These are phyloP conservation scores for Aurifilum marmelostoma DNA, from an alignment of 2,329 filamentous ascomycete genomes.

Conservation along the genomic window DNA sequence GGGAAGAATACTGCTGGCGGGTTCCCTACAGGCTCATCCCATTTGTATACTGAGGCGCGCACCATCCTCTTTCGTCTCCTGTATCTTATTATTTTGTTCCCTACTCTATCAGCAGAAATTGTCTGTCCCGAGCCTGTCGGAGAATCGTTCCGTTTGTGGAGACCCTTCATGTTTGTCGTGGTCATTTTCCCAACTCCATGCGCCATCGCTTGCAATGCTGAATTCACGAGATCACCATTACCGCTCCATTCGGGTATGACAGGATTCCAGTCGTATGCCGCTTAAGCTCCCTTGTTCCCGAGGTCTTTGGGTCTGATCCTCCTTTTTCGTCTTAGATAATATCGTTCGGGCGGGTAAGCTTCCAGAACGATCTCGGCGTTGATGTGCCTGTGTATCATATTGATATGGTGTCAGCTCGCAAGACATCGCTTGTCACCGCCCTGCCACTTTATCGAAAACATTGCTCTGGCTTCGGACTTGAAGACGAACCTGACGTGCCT, in stretches of 20 bases:
- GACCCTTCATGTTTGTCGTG: background rate
- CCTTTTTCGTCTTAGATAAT: conserved; percentile 3
- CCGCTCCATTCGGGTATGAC: background rate
- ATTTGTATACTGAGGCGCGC: conserved; percentile 17
- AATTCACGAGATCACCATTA: background rate
- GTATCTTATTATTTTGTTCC: background rate
- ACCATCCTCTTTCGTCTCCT: background rate
- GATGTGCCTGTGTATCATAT: conserved; percentile 10
- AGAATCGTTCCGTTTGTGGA: too few species aligned
- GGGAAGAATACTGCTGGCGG: conserved; percentile 24
- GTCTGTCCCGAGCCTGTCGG: background rate
- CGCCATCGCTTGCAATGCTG: background rate
- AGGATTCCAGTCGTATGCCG: background rate
- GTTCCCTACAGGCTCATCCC: conserved; percentile 26
- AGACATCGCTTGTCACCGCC: background rate
- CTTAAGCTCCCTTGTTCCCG: background rate
- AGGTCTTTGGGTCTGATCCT: background rate
- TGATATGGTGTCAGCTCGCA: background rate
- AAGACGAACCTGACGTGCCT: background rate
- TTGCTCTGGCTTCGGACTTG: too few species aligned
- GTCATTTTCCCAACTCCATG: background rate
- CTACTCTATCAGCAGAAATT: too few species aligned
- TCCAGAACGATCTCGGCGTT: conserved; percentile 25
- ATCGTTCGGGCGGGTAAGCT: conserved; percentile 18
- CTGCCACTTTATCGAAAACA: background rate